Conservation (phyloP, 345 rosid genomes). For the Turritis glabra region DNA sequence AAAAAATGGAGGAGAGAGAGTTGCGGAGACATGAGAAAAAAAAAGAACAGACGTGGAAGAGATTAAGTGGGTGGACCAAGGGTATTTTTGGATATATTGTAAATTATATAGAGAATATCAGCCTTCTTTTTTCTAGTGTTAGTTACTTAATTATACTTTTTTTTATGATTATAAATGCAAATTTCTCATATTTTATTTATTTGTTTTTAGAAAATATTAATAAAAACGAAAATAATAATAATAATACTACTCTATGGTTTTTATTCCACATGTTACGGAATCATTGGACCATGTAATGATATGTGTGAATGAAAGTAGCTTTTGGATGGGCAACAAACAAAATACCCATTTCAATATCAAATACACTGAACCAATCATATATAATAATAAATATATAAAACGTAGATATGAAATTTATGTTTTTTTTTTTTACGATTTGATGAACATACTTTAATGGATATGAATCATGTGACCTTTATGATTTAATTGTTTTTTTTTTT, state of each 20-base stretch:
- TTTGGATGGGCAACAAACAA: conserved; percentile 23
- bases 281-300: conserved; percentile 12
- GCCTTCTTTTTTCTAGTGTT: too few species aligned
- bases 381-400: background rate
- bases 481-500: background rate
- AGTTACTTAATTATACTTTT: too few species aligned
- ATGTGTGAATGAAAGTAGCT: background rate
- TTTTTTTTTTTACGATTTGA: background rate
- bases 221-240: too few species aligned
- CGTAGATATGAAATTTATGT: background rate
- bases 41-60: too few species aligned
- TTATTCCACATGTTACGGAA: conserved; percentile 13
- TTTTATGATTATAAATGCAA: too few species aligned
- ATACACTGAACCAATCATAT: conserved; percentile 24
- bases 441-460: background rate
- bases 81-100: too few species aligned
- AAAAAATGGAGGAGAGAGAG: too few species aligned
- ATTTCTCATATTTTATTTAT: too few species aligned
- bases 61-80: too few species aligned
- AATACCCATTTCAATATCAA: conserved; percentile 20
- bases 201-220: background rate
- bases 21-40: too few species aligned
- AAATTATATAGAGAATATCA: too few species aligned
- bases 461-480: background rate
- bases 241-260: background rate